Evolutionary conservation across 208 protist genomes (phyloP).

Genomic region (Balamuthia mandrillaris): DNA sequence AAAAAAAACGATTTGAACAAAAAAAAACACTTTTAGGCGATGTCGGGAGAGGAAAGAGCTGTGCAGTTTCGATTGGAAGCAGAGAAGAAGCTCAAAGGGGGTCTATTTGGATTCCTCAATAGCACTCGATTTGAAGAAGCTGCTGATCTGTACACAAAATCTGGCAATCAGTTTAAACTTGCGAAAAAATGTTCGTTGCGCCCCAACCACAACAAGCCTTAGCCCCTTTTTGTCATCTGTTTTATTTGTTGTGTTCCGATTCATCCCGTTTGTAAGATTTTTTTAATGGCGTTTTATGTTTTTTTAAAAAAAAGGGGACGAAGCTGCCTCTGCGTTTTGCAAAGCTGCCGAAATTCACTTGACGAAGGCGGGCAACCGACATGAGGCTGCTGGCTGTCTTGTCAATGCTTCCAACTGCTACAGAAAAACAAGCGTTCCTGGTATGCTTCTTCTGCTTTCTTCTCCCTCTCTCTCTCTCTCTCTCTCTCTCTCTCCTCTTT

Average conservation of each 20-base stretch:
- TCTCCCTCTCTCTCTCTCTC: neutral
- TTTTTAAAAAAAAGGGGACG: slow-evolving; percentile 57
- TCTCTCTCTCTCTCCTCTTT: neutral
- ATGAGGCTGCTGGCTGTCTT: slow-evolving; percentile 57
- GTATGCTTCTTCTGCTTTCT: neutral
- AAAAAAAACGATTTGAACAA: no score
- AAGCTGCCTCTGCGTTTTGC: slow-evolving; percentile 54
- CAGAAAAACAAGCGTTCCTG: slow-evolving; percentile 52
- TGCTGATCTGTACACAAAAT: slow-evolving; percentile 63
- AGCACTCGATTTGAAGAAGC: slow-evolving; percentile 60
- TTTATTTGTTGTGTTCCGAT: no score
- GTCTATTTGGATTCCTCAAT: slow-evolving; percentile 27
- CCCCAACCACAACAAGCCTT: no score
- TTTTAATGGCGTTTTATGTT: no score
- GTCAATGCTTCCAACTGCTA: slow-evolving; percentile 54
- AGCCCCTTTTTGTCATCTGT: no score
- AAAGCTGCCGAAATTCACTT: slow-evolving; percentile 53
- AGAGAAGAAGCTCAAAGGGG: slow-evolving; percentile 62
- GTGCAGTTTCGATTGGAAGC: no score
- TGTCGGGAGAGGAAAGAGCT: no score
- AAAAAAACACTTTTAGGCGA: no score
- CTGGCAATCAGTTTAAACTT: slow-evolving; percentile 65
- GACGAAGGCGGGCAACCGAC: slow-evolving; percentile 36
- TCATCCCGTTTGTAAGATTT: no score
- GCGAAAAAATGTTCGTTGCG: slow-evolving; percentile 56